A percentile compares a stretch with the other conserved stretches of the same genome.
Conservation (phyloP, 1,284 basidiomycete species). For the Ganoderma lucidum region DNA sequence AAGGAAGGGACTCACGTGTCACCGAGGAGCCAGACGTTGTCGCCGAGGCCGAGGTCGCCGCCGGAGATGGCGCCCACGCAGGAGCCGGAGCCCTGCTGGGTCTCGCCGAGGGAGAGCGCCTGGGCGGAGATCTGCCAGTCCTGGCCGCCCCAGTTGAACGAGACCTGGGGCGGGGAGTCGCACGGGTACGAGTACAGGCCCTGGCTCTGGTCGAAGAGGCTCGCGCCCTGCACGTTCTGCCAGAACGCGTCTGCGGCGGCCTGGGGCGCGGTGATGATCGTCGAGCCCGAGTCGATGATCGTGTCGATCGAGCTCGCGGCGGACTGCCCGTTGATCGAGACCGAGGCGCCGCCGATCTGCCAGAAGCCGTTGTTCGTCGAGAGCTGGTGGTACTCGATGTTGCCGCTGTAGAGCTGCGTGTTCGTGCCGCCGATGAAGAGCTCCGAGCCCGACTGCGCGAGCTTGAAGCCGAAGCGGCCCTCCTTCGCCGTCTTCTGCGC, state of each 20-base stretch:
- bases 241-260: constrained; percentile 53
- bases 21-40: constrained; percentile 1
- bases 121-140: constrained; percentile 46
- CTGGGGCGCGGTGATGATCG: constrained; percentile 57
- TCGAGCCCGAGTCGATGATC: constrained; percentile 45
- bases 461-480: constrained; percentile 55
- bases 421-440: constrained; percentile 59
- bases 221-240: constrained; percentile 40
- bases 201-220: background rate
- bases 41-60: constrained; percentile 17
- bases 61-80: constrained; percentile 29
- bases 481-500: constrained; percentile 41
- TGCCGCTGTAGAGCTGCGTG: constrained; percentile 43
- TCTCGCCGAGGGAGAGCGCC: constrained; percentile 19
- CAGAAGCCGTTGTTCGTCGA: constrained; percentile 32
- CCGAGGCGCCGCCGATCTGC: constrained; percentile 28
- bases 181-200: constrained; percentile 53
- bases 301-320: constrained; percentile 11
- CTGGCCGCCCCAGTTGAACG: constrained; percentile 50
- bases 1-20: background rate
- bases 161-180: constrained; percentile 42
- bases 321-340: background rate
- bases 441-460: constrained; percentile 52
- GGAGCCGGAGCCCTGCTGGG: constrained; percentile 10
- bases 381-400: constrained; percentile 46